Percentiles rank a stretch among this genome's conserved stretches.
phyloP scores from a whole-genome alignment of 2,329 filamentous ascomycete species.

The Chalaropsis ovoidea region DNA sequence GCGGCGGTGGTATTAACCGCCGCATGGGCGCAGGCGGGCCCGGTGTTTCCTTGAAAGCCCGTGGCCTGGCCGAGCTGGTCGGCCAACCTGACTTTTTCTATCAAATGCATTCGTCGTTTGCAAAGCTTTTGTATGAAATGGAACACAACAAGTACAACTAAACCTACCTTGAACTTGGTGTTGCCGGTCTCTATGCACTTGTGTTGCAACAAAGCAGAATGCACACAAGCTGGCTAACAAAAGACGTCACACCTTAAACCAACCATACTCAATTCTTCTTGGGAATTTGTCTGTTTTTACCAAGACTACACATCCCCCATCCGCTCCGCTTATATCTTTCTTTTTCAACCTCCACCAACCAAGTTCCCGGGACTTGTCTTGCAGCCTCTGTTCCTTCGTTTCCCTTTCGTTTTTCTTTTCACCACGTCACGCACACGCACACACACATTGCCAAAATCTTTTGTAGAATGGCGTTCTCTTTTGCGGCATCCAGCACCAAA shows the following conservation, averaged over 20 bases:
- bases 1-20: conserved; percentile 44
- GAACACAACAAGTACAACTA: conserved; percentile 30
- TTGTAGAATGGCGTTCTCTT: not conserved
- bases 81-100: conserved; percentile 59
- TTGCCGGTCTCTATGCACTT: not conserved
- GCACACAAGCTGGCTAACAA: too few relatives aligned
- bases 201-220: not conserved
- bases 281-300: not conserved
- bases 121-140: conserved; percentile 51
- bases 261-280: not conserved
- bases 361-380: not conserved
- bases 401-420: not conserved
- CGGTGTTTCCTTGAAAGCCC: conserved; percentile 46
- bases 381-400: not conserved
- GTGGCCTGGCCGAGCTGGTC: conserved; percentile 55
- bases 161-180: not conserved
- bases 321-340: not conserved
- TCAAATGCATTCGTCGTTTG: conserved; percentile 54
- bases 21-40: conserved; percentile 49
- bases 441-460: not conserved
- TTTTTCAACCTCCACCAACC: not conserved
- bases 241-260: not conserved
- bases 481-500: not conserved
- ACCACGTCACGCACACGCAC: not conserved
- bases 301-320: not conserved